Evolutionary conservation across 768 basidiomycete species (phyloP), one percentile per base, ranked within the genome.

Genomic region (Suillus americanus): DNA sequence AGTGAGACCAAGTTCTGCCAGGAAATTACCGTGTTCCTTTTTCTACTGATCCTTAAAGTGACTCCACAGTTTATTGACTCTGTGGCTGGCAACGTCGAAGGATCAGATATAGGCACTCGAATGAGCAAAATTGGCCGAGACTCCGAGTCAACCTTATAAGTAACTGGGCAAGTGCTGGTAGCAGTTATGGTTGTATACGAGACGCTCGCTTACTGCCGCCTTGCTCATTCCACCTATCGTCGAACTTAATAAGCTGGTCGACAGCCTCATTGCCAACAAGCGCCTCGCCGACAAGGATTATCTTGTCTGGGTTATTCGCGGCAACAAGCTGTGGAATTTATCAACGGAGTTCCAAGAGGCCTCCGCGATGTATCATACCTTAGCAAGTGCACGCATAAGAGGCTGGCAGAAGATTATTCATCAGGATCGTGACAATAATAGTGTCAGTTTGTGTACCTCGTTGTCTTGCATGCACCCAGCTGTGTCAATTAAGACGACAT

Each of bases 391-490:
- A 20, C 95, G 87, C 97, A 99, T 99, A 67, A 99, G 79, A 1
- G 97, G 97, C 90, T 94, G 68, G 57, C 54, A 65, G 40, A 60
- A 54, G 59, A 55, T 50, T 16, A 40, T 65, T 35, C 61, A 72
- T 55, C 54, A 62, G 55, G 60, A 48, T 30, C 8, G 46, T 43
- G 18, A 54, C 5, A 55, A 35, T 3, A 28, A 50, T 40, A 41
- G 61, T 12, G 51, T 18, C 45, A 12, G 16, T 33, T 33, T 12
- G 56, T 83, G 40, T 71, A 92, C 92, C 86, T 99, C 97, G 75
- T 99, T 99, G 76, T 99, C 97, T 76, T 99, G 97, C 97, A 99
- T 99, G 62, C 97, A 85, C 2, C 97, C 97, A 23, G 97, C 97
- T 1, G 97, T 99, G 75, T 99, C 97, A 71, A 99, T 94, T 53